These are phyloP conservation scores for Metschnikowia chrysomelidarum DNA, from an alignment of 805 yeast species.

Conservation along the genomic window DNA sequence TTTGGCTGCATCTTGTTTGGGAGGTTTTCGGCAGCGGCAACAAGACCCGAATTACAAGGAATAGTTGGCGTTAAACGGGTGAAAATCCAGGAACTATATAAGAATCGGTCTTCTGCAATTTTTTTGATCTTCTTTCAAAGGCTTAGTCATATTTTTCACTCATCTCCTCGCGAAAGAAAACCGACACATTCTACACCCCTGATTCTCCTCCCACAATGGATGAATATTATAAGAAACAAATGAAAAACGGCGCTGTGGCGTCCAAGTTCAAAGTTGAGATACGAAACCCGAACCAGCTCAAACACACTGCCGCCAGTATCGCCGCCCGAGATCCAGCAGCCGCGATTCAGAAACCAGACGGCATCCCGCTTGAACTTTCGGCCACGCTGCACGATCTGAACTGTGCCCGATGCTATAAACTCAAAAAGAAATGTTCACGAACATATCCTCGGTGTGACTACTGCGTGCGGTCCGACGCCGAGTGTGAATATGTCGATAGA, in stretches of 20 bases:
- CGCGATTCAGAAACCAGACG: slow-evolving; percentile 7
- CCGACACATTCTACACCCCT: no score
- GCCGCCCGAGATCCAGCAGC: slow-evolving; percentile 5
- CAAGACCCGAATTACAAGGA: no score
- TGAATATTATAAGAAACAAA: slow-evolving; percentile 34
- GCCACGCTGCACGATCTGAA: slow-evolving; percentile 35
- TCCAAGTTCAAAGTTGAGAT: slow-evolving; percentile 32
- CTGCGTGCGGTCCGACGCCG: slow-evolving; percentile 34
- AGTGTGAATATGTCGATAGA: slow-evolving; percentile 37
- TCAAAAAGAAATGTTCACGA: slow-evolving; percentile 43
- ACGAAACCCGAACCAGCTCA: slow-evolving; percentile 2
- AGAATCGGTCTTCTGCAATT: no score
- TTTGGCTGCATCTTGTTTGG: no score
- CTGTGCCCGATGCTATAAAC: slow-evolving; percentile 40
- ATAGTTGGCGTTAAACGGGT: no score
- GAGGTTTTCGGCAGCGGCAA: no score
- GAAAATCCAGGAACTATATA: no score
- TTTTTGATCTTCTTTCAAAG: no score
- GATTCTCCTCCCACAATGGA: no score
- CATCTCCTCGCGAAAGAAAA: no score
- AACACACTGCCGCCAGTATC: slow-evolving; percentile 4
- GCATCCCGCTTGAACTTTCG: slow-evolving; percentile 9
- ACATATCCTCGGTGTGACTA: slow-evolving; percentile 37
- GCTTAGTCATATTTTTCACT: no score
- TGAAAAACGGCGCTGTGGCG: slow-evolving; percentile 40